A percentile compares a stretch with the other conserved stretches of the same genome.
phyloP scores from a whole-genome alignment of 2,329 filamentous ascomycete species.

The Sarocladium brachiariae region DNA sequence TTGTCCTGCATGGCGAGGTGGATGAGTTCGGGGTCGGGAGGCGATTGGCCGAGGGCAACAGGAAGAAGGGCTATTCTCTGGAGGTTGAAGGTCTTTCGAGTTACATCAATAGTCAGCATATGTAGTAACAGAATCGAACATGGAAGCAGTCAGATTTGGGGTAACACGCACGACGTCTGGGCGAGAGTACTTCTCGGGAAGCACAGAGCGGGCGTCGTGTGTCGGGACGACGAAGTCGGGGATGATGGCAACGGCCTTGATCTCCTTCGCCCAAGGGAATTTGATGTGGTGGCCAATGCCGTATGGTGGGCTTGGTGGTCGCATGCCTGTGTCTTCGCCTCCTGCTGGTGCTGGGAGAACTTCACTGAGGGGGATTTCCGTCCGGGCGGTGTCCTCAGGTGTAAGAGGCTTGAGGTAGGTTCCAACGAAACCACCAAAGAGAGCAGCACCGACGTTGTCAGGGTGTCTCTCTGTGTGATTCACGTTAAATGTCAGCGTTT shows the following conservation, averaged over 20 bases:
- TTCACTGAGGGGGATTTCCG: constrained; percentile 90
- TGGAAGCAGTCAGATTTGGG: too few species aligned
- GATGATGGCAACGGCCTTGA: constrained; percentile 95
- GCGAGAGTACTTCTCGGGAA: constrained; percentile 73
- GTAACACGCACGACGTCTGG: constrained; percentile 67
- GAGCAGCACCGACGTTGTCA: constrained; percentile 88
- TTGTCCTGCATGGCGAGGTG: constrained; percentile 98
- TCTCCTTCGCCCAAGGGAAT: constrained; percentile 87
- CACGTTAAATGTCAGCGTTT: too few species aligned
- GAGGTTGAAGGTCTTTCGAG: constrained; percentile 72
- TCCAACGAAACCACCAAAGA: constrained; percentile 94
- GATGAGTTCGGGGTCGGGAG: constrained; percentile 88
- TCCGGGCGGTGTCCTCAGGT: constrained; percentile 80
- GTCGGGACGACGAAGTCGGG: constrained; percentile 96
- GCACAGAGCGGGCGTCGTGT: constrained; percentile 76
- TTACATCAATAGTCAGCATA: background rate
- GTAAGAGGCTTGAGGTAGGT: constrained; percentile 91
- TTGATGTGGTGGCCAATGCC: constrained; percentile 96
- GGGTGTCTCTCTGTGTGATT: constrained; percentile 68
- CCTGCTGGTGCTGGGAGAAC: constrained; percentile 86
- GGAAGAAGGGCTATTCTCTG: constrained; percentile 89
- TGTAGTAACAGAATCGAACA: too few species aligned
- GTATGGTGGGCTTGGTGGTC: constrained; percentile 79
- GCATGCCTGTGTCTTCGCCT: constrained; percentile 80
- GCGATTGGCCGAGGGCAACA: constrained; percentile 80